Percentiles rank a stretch among this genome's conserved stretches.
phyloP scores from a whole-genome alignment of 2,329 filamentous ascomycete genomes.

The Truncatella angustata region DNA sequence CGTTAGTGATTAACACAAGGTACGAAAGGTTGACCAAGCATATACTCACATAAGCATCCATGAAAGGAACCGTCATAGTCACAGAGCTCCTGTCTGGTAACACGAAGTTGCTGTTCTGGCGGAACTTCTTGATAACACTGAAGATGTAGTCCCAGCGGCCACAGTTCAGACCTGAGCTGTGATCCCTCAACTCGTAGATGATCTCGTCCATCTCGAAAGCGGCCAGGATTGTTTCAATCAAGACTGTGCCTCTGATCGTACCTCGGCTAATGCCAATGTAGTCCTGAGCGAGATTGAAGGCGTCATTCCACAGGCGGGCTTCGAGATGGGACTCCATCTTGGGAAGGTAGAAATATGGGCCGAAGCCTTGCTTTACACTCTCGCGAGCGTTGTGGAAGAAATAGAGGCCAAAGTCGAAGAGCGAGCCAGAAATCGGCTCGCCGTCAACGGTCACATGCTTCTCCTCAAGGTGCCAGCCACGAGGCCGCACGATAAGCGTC shows the following conservation, averaged over 20 bases:
- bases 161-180: constrained; percentile 95
- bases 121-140: constrained; percentile 99
- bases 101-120: constrained; percentile 88
- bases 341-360: constrained; percentile 96
- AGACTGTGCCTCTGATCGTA: constrained; percentile 89
- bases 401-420: constrained; percentile 98
- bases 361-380: constrained; percentile 77
- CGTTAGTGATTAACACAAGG: neutral
- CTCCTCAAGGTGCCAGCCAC: constrained; percentile 98
- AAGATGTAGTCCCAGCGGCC: constrained; percentile 99
- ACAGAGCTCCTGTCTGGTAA: constrained; percentile 87
- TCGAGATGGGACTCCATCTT: constrained; percentile 99
- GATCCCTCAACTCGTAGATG: constrained; percentile 97
- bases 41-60: constrained; percentile 75
- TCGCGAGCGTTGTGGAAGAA: constrained; percentile 98
- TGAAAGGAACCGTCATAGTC: constrained; percentile 98
- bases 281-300: constrained; percentile 93
- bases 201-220: constrained; percentile 99
- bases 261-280: constrained; percentile 85
- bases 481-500: constrained; percentile 89
- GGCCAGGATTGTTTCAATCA: constrained; percentile 97
- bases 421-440: constrained; percentile 84
- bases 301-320: constrained; percentile 97
- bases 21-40: neutral
- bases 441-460: constrained; percentile 96